Conservation (phyloP, 2,329 filamentous ascomycete genomes). For the Juglanconis oblonga region DNA sequence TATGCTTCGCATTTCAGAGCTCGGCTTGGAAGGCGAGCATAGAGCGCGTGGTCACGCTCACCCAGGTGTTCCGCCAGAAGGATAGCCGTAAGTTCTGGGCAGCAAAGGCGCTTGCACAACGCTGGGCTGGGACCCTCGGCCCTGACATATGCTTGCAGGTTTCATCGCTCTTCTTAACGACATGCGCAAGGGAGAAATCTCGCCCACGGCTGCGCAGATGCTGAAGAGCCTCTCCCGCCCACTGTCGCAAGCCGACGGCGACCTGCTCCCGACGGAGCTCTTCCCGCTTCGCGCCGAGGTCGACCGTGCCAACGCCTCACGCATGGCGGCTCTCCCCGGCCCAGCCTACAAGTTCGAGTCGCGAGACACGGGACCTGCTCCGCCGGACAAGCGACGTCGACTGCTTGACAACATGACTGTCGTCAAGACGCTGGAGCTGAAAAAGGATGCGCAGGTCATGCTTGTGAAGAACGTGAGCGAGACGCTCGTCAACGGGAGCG, state of each 20-base stretch:
- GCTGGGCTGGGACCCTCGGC: no score
- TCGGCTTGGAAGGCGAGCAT: constrained; percentile 71
- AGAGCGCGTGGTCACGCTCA: constrained; percentile 69
- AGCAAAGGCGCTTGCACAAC: not conserved
- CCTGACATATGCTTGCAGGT: constrained; percentile 29
- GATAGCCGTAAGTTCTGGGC: constrained; percentile 35
- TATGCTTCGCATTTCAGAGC: constrained; percentile 71
- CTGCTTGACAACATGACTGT: constrained; percentile 70
- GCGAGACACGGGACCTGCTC: constrained; percentile 54
- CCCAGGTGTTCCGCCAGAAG: constrained; percentile 73
- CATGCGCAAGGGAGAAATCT: constrained; percentile 67
- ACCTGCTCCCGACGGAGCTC: constrained; percentile 65
- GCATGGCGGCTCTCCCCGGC: constrained; percentile 61
- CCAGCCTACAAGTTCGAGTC: constrained; percentile 57
- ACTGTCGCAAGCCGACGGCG: constrained; percentile 53
- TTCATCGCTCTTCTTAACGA: constrained; percentile 76
- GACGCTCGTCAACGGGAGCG: constrained; percentile 68
- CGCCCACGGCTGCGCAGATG: constrained; percentile 53
- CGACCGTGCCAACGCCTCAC: constrained; percentile 63
- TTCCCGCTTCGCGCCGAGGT: constrained; percentile 71
- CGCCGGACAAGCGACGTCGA: constrained; percentile 56
- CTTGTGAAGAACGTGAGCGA: constrained; percentile 78
- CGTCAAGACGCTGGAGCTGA: constrained; percentile 59
- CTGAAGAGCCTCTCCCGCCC: constrained; percentile 60
- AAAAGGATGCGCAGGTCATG: constrained; percentile 76